Evolutionary conservation across 208 protist genomes (phyloP), one percentile per base, ranked within the genome.

Genomic region (Acanthamoeba royreba): DNA sequence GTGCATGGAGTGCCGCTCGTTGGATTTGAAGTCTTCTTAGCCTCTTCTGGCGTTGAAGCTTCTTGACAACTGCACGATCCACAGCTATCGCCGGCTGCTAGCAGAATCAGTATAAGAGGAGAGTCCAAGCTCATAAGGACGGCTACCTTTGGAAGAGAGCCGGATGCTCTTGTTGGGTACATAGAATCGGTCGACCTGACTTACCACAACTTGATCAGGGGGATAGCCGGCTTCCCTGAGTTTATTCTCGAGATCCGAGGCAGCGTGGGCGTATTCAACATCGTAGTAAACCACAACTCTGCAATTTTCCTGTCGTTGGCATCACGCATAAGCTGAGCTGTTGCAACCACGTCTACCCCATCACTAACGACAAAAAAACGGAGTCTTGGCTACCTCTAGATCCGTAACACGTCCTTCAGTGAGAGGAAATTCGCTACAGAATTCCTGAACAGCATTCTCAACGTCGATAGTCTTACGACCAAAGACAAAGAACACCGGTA

Each of bases 401-500:
- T 19, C 22, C 53, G 13, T 15, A 28, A 63, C 15, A 28, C n/a
- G 38, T 1, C 38, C 11, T 33, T 52, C 72, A 5, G 49, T 31
- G 22, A 85, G 72, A 4, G 72, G 72, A 42, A 45, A 85, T 4
- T 17, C 9, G 2, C 28, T 17, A 4, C 4, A 9, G 45, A 87
- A 55, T n/a, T 40, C n/a, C 2, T 31, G 38, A 1, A 77, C 3
- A 35, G 94, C 11, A 40, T 72, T 9, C 43, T 2, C 1, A 3
- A 47, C 9, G 47, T 96, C 88, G 4, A 96, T 47, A 19, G 33
- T 17, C 22, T 92, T 42, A 33, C 55, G 81, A n/a, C 94, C 94
- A 93, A 94, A 94, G 45, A 96, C 94, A 63, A 91, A 94, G 88
- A 92, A 66, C 4, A 96, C 94, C 47, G 94, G 92, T 91, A 94